Evolutionary conservation across 2,329 filamentous ascomycete genomes (phyloP).

Genomic region (Diaporthe nobilis): DNA sequence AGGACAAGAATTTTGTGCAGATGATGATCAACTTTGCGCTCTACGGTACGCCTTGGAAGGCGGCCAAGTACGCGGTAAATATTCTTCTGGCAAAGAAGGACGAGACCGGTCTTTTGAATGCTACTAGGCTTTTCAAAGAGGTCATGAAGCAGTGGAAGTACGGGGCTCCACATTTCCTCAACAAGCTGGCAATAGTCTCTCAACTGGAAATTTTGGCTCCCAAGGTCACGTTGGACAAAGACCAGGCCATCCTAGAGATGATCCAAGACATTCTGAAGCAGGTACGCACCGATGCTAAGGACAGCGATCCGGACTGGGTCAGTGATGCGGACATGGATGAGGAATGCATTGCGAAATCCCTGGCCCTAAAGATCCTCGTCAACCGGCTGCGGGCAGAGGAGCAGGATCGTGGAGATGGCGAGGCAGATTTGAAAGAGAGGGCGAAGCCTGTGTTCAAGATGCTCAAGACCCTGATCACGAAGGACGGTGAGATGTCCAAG

Average conservation of each 20-base stretch:
- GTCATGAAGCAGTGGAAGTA: conserved; percentile 82
- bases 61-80: conserved; percentile 93
- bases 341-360: conserved; percentile 85
- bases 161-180: conserved; percentile 80
- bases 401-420: conserved; percentile 53
- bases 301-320: conserved; percentile 75
- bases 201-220: conserved; percentile 84
- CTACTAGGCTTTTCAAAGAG: conserved; percentile 84
- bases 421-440: conserved; percentile 66
- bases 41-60: conserved; percentile 83
- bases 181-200: conserved; percentile 78
- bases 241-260: conserved; percentile 84
- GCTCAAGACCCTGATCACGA: conserved; percentile 80
- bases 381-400: conserved; percentile 81
- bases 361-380: conserved; percentile 87
- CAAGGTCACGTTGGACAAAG: conserved; percentile 78
- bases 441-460: conserved; percentile 82
- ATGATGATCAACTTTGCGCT: conserved; percentile 87
- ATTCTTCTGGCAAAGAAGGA: conserved; percentile 83
- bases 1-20: conserved; percentile 84
- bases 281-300: conserved; percentile 73
- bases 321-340: conserved; percentile 79
- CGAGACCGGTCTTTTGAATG: conserved; percentile 83
- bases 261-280: conserved; percentile 81
- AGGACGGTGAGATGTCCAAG: conserved; percentile 85